Conservation (phyloP, 2,329 filamentous ascomycete genomes). For the Aureobasidium sp. region DNA sequence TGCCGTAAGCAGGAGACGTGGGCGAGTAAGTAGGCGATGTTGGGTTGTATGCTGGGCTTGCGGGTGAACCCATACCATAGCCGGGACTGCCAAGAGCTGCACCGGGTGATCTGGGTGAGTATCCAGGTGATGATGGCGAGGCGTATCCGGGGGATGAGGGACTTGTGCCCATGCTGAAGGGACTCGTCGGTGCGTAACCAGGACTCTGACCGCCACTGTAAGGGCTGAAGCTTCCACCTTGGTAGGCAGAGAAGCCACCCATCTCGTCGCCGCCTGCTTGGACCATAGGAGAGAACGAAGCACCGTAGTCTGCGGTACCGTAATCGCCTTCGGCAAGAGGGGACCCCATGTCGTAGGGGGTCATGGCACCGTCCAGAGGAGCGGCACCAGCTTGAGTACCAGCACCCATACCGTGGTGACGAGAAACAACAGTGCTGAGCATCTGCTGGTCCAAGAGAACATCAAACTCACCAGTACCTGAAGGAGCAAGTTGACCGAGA, state of each 20-base stretch:
- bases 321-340: conserved; percentile 53
- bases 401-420: conserved; percentile 41
- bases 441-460: conserved; percentile 89
- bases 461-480: conserved; percentile 94
- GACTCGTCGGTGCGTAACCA: conserved; percentile 59
- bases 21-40: conserved; percentile 29
- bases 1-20: conserved; percentile 27
- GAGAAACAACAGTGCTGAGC: conserved; percentile 88
- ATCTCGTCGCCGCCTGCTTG: conserved; percentile 51
- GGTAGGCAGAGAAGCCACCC: conserved; percentile 55
- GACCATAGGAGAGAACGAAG: conserved; percentile 67
- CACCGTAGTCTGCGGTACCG: conserved; percentile 55
- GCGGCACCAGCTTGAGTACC: conserved; percentile 68
- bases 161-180: conserved; percentile 52
- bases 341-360: conserved; percentile 74
- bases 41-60: conserved; percentile 42
- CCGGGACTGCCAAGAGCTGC: conserved; percentile 48
- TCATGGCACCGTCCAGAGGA: conserved; percentile 69
- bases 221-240: conserved; percentile 58
- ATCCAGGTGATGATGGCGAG: conserved; percentile 25
- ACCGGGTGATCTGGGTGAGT: conserved; percentile 34
- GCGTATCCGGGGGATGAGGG: conserved; percentile 52
- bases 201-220: conserved; percentile 58
- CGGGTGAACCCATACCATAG: conserved; percentile 44
- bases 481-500: conserved; percentile 91